These are phyloP conservation scores for Cryptococcus sp. DNA, from an alignment of 1,284 basidiomycete genomes.

Conservation along the genomic window DNA sequence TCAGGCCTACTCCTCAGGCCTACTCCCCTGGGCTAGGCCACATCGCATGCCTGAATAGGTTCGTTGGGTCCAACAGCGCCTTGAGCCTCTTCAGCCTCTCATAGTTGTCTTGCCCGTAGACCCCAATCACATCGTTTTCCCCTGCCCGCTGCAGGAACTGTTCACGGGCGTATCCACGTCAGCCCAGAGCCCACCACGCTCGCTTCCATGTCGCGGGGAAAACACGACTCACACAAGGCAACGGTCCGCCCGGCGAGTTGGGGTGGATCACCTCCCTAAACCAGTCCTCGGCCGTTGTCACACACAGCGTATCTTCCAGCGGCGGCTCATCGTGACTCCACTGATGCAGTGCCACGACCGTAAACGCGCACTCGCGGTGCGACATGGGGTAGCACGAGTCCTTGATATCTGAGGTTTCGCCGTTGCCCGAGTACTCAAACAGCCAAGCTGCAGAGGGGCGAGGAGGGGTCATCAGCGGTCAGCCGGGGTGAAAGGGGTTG, in stretches of 20 bases:
- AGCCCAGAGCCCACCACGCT: neutral
- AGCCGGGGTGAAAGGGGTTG: neutral
- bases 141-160: conserved; percentile 62
- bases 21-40: conserved; percentile 57
- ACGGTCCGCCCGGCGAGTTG: conserved; percentile 69
- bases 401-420: conserved; percentile 69
- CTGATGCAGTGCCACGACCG: conserved; percentile 83
- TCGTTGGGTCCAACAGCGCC: conserved; percentile 66
- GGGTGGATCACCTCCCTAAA: conserved; percentile 65
- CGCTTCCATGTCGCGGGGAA: no score
- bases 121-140: conserved; percentile 48
- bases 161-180: neutral
- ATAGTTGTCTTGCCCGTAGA: conserved; percentile 69
- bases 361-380: conserved; percentile 75
- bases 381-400: conserved; percentile 67
- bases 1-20: no score
- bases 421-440: conserved; percentile 75
- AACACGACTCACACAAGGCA: conserved; percentile 65
- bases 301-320: conserved; percentile 69
- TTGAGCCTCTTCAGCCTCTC: conserved; percentile 65
- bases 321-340: conserved; percentile 67
- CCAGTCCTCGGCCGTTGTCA: conserved; percentile 81
- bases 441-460: conserved; percentile 67
- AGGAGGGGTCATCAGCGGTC: neutral
- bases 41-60: conserved; percentile 65